Base-by-base conservation (phyloP, 148 eudicot genomes). In the Persicaria maculosa region DNA sequence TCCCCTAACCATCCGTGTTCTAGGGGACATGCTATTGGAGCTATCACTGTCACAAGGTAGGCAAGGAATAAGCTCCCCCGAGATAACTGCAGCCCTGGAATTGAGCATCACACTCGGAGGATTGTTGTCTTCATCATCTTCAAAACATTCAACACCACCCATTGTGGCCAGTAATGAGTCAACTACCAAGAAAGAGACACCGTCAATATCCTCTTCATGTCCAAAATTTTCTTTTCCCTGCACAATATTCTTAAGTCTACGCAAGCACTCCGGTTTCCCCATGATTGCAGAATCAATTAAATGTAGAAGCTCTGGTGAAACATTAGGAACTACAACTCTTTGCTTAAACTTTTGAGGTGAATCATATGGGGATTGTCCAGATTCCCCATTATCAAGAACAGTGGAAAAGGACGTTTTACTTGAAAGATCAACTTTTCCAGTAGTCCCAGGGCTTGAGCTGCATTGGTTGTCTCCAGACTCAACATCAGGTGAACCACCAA, bases 61-160 rank as follows among this genome's bases (percentile, higher is more conserved):
- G 88, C 88, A 89, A 53, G 97, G 97, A 81, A 96, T 90, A 74
- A 96, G 84, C 84, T 96, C 99, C 40, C 91, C 97, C 10, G 97
- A 80, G 69, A 96, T 97, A 78, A 93, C 87, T 17, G 99, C 97
- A 72, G 99, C 99, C 82, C 99, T 86, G 78, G 97, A 96, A 81
- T 96, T 96, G 78, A 92, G 86, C 99, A 96, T 96, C 78, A 96
- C 99, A 83, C 99, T 92, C 16, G 99, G 97, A 77, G 99, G 97
- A 79, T 86, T 92, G 76, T 89, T 88, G 72, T 91, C 92, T 71
- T 88, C 94, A 20, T 95, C 96, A 76, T 92, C 97, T 77, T 92
- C 99, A 77, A 96, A 96, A 83, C 91, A 89, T 81, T 96, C 99
- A 81, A 96, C 99, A 45, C 99, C 99, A 16, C 99, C 99, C 99